phyloP scores from a whole-genome alignment of 495 filamentous ascomycete genomes.

The Penicillium silybi region DNA sequence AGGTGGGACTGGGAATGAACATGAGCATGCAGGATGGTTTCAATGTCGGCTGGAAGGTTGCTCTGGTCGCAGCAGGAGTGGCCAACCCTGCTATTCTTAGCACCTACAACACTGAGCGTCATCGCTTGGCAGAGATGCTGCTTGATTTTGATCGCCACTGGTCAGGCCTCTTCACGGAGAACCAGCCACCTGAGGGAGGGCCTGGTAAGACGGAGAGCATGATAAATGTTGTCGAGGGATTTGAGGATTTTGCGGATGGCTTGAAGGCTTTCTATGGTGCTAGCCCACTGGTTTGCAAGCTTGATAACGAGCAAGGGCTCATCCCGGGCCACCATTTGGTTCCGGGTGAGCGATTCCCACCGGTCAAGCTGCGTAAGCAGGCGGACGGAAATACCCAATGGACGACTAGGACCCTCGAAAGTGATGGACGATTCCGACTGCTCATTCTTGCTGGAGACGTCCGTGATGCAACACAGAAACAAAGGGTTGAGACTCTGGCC shows the following conservation, averaged over 20 bases:
- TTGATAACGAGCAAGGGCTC: constrained; percentile 12
- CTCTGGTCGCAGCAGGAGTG: constrained; percentile 58
- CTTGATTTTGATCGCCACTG: constrained; percentile 60
- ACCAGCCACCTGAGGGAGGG: background rate
- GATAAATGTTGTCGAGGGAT: constrained; percentile 21
- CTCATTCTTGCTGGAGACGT: constrained; percentile 63
- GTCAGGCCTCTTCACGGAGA: constrained; percentile 20
- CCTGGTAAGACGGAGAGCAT: constrained; percentile 20
- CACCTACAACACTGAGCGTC: constrained; percentile 70
- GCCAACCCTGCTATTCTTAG: constrained; percentile 54
- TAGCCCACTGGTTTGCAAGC: constrained; percentile 27
- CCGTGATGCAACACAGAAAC: constrained; percentile 31
- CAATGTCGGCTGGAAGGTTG: constrained; percentile 81
- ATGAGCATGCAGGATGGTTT: constrained; percentile 75
- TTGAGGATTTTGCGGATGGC: constrained; percentile 36
- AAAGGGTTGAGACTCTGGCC: constrained; percentile 44
- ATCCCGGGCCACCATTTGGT: constrained; percentile 31
- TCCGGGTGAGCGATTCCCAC: constrained; percentile 49
- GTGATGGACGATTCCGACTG: constrained; percentile 56
- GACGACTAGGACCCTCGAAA: constrained; percentile 37
- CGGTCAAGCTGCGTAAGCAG: constrained; percentile 52
- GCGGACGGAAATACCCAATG: constrained; percentile 49
- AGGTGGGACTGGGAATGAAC: constrained; percentile 86
- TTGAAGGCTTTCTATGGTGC: constrained; percentile 32
- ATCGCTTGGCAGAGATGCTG: constrained; percentile 64